Evolutionary conservation across 345 rosid genomes (phyloP).

Genomic region (Rhizophora mangle): DNA sequence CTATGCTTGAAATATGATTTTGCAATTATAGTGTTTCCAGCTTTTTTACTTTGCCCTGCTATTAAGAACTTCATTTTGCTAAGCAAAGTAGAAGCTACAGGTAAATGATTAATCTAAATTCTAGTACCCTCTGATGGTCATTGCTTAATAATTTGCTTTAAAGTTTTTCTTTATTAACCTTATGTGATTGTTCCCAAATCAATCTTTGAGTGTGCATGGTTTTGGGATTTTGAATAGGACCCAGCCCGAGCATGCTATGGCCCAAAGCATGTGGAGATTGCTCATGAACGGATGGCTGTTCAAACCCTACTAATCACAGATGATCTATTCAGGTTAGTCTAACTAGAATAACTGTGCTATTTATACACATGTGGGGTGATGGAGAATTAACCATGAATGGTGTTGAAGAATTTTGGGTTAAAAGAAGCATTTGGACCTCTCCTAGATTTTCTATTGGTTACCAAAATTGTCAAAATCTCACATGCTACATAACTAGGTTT

Average conservation of each 20-base stretch:
- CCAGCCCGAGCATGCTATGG: constrained; percentile 88
- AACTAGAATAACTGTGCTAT: neutral
- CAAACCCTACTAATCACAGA: constrained; percentile 94
- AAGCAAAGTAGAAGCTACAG: neutral
- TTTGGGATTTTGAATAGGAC: constrained; percentile 44
- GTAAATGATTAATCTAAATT: too few species aligned
- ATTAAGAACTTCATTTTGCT: neutral
- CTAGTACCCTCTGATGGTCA: too few species aligned
- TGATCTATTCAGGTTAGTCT: constrained; percentile 79
- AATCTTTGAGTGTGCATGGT: neutral
- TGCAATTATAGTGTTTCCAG: too few species aligned
- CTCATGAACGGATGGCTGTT: constrained; percentile 91
- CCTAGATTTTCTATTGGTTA: too few species aligned
- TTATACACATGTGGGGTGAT: neutral
- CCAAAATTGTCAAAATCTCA: too few species aligned
- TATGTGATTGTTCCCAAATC: neutral
- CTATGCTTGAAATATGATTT: constrained; percentile 19
- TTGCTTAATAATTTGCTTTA: neutral
- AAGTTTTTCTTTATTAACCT: neutral
- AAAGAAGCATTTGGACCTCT: too few species aligned
- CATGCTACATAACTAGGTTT: too few species aligned
- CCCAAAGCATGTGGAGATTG: constrained; percentile 96
- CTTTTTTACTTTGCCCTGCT: neutral
- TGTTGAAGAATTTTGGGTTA: too few species aligned
- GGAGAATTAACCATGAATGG: too few species aligned